Evolutionary conservation across 805 yeast species (phyloP), one percentile per base, ranked within the genome.

Genomic region (Barnettozyma sp.): DNA sequence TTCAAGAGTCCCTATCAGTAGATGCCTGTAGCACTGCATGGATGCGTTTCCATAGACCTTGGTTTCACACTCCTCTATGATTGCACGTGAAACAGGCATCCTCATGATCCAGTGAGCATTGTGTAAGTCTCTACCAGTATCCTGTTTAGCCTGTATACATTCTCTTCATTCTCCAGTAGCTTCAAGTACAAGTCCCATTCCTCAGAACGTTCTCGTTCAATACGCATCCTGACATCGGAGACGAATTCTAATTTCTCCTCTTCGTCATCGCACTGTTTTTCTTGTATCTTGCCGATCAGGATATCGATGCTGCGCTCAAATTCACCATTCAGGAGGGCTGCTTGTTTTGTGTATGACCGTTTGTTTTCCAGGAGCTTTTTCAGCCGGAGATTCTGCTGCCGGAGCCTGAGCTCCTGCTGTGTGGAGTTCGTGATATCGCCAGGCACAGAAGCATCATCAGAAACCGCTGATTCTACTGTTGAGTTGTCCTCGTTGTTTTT

Each of bases 311-410:
- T 19, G 0, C 21, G 13, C 22, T 49, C 52, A 22, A 44, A 50
- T 10, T 45, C 48, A 3, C 12, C 6, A 15, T 44, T 47, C 4
- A 44, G 33, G 1, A 12, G 7, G 17, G 30, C 27, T 8, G 41
- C 30, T n/a, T 43, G 41, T 3, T 10, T 10, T 17, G 34, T 44
- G 22, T 41, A 43, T 5, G 18, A n/a, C 13, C 8, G 34, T 26
- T 38, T 41, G 4, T 35, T 23, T 4, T 12, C 34, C 10, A 48
- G 31, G 4, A 50, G 18, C 15, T 25, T 8, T 26, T 40, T 49
- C 31, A 50, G 22, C 33, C 40, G 31, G 18, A 7, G 4, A 31
- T 49, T 49, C 25, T 50, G 54, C 7, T 27, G 25, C 11, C 20
- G 16, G 7, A 50, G 35, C 16, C 33, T 33, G 14, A 29, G 30